Evolutionary conservation across 805 yeast species (phyloP).

Genomic region (Starmerella sirachaensis): DNA sequence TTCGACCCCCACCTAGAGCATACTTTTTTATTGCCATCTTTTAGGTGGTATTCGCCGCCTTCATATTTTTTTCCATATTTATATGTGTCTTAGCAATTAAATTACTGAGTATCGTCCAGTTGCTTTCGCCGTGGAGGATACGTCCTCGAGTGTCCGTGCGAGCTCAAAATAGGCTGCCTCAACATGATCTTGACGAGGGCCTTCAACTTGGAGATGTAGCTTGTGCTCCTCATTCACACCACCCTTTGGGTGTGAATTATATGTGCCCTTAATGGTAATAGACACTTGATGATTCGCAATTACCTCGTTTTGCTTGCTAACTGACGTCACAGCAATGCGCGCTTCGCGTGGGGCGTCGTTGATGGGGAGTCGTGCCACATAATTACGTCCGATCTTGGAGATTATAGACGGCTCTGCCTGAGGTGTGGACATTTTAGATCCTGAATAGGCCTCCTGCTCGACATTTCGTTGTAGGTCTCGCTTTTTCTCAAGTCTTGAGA

Average conservation of each 20-base stretch:
- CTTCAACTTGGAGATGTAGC: constrained; percentile 67
- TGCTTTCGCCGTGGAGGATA: not conserved
- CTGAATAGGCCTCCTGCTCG: constrained; percentile 30
- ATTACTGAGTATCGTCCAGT: constrained; percentile 12
- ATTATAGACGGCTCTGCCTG: not conserved
- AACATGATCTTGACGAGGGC: constrained; percentile 48
- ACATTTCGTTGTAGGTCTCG: constrained; percentile 39
- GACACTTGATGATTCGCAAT: constrained; percentile 37
- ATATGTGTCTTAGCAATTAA: constrained; percentile 1
- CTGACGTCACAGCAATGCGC: constrained; percentile 23
- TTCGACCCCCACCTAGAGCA: constrained; percentile 40
- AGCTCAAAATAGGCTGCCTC: constrained; percentile 15
- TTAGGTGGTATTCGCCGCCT: too few relatives aligned
- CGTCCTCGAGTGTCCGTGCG: constrained; percentile 1
- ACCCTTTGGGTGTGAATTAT: constrained; percentile 43
- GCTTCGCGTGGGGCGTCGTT: constrained; percentile 65
- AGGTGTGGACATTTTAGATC: not conserved
- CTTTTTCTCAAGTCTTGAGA: constrained; percentile 58
- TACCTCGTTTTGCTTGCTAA: constrained; percentile 10
- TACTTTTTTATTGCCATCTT: constrained; percentile 17
- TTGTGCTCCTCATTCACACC: constrained; percentile 32
- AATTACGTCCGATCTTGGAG: constrained; percentile 24
- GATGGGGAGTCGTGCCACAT: constrained; percentile 57
- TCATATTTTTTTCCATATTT: constrained; percentile 17
- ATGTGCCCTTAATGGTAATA: constrained; percentile 72